Evolutionary conservation across 1,284 basidiomycete genomes (phyloP), one percentile per base, ranked within the genome.

Genomic region (Neonothopanus nambi): DNA sequence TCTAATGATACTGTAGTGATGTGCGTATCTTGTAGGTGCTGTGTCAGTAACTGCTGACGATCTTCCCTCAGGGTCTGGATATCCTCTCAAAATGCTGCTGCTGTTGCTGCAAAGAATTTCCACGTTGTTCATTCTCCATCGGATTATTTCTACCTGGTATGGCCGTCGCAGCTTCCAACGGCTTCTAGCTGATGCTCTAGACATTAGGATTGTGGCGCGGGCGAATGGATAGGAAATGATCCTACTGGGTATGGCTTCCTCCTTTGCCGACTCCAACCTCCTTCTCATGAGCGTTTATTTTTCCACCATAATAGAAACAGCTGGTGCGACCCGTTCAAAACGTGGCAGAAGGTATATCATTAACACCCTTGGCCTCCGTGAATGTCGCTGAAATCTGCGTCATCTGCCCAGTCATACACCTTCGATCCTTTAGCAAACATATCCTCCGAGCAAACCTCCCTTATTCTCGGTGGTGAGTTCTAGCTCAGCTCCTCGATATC

Each of bases 261-360:
- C n/a, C n/a, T n/a, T n/a, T n/a, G n/a, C n/a, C n/a, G n/a, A n/a
- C n/a, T n/a, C 13, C 2, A 13, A n/a, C 5, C 26, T 49, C 24
- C 1, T 8, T 9, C 30, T 23, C 5, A 15, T 18, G 2, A 6
- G 9, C 26, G 15, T 23, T 24, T 9, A 26, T 23, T 18, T 20
- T 36, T 1, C 15, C 2, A n/a, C 21, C 15, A 35, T 33, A 12
- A 57, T 54, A 72, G 77, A 8, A 76, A 78, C 51, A 77, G 73
- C 56, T 73, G 70, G 86, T 89, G 87, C 65, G 85, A 87, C 61
- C 86, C 86, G 1, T 87, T 85, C 80, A 89, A 89, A 69, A 80
- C 81, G 2, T 92, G 89, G 89, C 81, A 85, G 63, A 80, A 79
- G 71, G 82, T 82, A 38, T 59, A 67, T 54, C 15, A 9, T 30